These are phyloP conservation scores for Lotus japonicus DNA, from an alignment of 306 rosid genomes.

Conservation along the genomic window DNA sequence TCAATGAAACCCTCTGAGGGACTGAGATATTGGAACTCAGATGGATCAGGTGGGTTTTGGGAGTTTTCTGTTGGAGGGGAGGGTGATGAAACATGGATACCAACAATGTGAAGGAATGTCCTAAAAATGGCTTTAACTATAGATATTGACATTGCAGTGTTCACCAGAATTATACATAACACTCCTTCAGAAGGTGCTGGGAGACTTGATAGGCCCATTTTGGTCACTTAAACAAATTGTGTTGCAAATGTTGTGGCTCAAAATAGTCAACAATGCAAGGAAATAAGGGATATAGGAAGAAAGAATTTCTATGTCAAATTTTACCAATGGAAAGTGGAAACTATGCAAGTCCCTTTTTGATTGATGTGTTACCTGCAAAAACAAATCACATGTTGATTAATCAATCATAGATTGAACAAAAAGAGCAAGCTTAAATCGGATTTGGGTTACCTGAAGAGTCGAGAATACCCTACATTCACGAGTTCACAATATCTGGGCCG, in stretches of 20 bases:
- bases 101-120: constrained; percentile 61
- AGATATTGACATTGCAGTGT: constrained; percentile 72
- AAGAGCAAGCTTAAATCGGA: too few species aligned
- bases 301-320: neutral
- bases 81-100: constrained; percentile 54
- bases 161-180: constrained; percentile 54
- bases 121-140: constrained; percentile 67
- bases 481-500: too few species aligned
- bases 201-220: constrained; percentile 91
- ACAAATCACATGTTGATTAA: neutral
- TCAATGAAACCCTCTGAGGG: constrained; percentile 48
- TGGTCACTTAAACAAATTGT: constrained; percentile 67
- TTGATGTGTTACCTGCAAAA: constrained; percentile 30
- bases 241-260: neutral
- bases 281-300: neutral
- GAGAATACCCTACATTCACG: too few species aligned
- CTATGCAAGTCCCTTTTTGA: constrained; percentile 13
- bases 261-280: neutral
- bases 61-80: constrained; percentile 55
- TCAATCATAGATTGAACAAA: constrained; percentile 11
- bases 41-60: constrained; percentile 39
- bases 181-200: constrained; percentile 96
- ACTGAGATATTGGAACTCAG: constrained; percentile 26
- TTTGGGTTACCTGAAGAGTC: too few species aligned
- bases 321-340: neutral